These are phyloP conservation scores for Solanum boliviense DNA, from an alignment of 257 asterid genomes.

Conservation along the genomic window DNA sequence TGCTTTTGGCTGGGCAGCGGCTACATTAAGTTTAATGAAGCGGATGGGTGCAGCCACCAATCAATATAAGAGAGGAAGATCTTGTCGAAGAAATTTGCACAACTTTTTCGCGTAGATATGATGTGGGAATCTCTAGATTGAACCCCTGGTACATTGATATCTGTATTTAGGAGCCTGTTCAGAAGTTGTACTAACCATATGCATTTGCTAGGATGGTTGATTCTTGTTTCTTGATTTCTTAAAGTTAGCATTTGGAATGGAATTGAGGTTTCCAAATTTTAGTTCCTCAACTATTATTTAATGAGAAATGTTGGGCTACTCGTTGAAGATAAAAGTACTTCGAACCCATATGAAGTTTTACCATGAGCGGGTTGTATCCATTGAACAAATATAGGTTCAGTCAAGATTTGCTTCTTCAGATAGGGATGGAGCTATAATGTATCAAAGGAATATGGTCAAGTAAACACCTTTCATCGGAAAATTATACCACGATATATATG, in stretches of 20 bases:
- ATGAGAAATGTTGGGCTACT: background rate
- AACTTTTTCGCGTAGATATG: background rate
- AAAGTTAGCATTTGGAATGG: background rate
- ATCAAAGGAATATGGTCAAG: background rate
- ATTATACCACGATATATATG: no score
- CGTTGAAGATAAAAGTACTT: background rate
- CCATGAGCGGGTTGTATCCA: background rate
- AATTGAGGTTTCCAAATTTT: background rate
- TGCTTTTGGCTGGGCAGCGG: background rate
- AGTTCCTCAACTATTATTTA: background rate
- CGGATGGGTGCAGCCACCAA: background rate
- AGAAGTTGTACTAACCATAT: background rate
- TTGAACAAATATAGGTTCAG: background rate
- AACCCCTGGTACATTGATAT: background rate
- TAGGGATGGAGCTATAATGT: background rate
- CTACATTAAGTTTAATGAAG: background rate
- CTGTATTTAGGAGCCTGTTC: background rate
- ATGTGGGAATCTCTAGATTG: background rate
- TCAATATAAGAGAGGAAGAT: background rate
- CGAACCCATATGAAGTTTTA: background rate
- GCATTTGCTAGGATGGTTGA: background rate
- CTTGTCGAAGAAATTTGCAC: background rate
- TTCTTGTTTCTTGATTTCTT: background rate
- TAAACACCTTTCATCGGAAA: background rate
- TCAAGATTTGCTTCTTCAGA: background rate